These are phyloP conservation scores for Fusarium verrucosum DNA, from an alignment of 2,329 filamentous ascomycete species.

Conservation along the genomic window DNA sequence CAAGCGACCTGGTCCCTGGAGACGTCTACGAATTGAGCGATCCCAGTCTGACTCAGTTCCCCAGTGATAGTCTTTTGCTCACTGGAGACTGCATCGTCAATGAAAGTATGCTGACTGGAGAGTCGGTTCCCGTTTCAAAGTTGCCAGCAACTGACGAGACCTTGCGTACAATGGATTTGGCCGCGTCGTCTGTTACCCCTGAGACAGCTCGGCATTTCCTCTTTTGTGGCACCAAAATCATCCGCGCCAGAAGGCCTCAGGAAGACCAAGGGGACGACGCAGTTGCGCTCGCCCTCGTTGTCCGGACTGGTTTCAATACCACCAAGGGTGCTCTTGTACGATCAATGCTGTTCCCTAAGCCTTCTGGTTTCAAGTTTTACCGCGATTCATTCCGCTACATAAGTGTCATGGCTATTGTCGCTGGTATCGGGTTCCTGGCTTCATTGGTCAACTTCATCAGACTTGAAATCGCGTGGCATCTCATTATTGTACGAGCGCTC, in stretches of 20 bases:
- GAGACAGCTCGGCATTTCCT: conserved; percentile 89
- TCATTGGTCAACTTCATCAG: conserved; percentile 95
- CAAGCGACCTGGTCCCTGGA: conserved; percentile 88
- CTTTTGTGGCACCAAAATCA: conserved; percentile 94
- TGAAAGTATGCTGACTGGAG: conserved; percentile 97
- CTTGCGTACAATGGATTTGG: conserved; percentile 78
- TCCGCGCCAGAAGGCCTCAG: conserved; percentile 87
- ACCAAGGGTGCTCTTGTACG: conserved; percentile 95
- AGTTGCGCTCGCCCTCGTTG: conserved; percentile 88
- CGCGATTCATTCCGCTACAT: conserved; percentile 98
- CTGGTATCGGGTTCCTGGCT: conserved; percentile 84
- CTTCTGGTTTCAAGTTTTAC: conserved; percentile 98
- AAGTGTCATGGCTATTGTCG: conserved; percentile 91
- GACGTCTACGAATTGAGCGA: conserved; percentile 98
- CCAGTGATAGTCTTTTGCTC: conserved; percentile 89
- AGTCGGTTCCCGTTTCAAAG: conserved; percentile 97
- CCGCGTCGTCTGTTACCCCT: conserved; percentile 82
- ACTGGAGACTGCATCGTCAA: conserved; percentile 98
- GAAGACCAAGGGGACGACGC: conserved; percentile 87
- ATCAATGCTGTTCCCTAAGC: conserved; percentile 98
- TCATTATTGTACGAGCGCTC: conserved; percentile 90
- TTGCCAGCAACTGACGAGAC: conserved; percentile 82
- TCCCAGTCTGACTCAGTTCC: conserved; percentile 85
- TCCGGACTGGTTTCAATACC: conserved; percentile 95
- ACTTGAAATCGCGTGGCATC: conserved; percentile 82